Evolutionary conservation across 768 basidiomycete species (phyloP).

Genomic region (Suillus bovinus): DNA sequence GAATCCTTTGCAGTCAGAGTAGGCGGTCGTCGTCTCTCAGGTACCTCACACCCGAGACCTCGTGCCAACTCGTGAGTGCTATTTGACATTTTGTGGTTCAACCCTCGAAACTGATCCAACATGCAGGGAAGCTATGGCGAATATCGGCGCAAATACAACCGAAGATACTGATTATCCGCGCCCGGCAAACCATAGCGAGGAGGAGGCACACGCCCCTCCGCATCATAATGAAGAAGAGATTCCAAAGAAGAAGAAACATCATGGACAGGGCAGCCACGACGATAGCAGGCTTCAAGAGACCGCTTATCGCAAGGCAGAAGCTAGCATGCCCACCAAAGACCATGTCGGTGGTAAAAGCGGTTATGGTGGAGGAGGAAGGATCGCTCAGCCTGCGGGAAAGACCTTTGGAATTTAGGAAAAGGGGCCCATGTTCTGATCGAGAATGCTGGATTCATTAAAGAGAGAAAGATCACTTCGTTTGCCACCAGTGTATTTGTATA

Average conservation of each 20-base stretch:
- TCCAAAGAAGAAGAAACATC: conserved; percentile 51
- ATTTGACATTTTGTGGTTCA: neutral
- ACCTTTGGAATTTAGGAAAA: conserved; percentile 32
- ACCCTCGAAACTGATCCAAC: neutral
- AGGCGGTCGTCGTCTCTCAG: conserved; percentile 52
- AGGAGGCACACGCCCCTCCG: conserved; percentile 32
- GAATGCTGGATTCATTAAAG: conserved; percentile 4
- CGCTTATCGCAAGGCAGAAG: conserved; percentile 46
- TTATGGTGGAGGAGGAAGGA: conserved; percentile 49
- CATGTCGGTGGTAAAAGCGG: conserved; percentile 30
- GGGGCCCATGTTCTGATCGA: conserved; percentile 7
- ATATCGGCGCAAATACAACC: conserved; percentile 18
- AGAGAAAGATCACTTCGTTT: neutral
- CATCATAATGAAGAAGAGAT: conserved; percentile 48
- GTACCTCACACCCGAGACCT: conserved; percentile 40
- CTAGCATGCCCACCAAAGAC: conserved; percentile 50
- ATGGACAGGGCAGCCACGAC: conserved; percentile 36
- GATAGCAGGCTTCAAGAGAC: conserved; percentile 49
- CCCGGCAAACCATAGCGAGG: conserved; percentile 43
- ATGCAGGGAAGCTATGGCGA: conserved; percentile 9
- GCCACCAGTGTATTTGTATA: conserved; percentile 4
- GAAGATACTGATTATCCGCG: conserved; percentile 51
- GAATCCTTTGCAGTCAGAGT: conserved; percentile 36
- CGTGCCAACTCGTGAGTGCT: conserved; percentile 35
- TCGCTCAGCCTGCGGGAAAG: conserved; percentile 59